Percentiles rank a stretch among this genome's conserved stretches.
Conservation (phyloP, 208 protist genomes). For the Tritrichomonas foetus region DNA sequence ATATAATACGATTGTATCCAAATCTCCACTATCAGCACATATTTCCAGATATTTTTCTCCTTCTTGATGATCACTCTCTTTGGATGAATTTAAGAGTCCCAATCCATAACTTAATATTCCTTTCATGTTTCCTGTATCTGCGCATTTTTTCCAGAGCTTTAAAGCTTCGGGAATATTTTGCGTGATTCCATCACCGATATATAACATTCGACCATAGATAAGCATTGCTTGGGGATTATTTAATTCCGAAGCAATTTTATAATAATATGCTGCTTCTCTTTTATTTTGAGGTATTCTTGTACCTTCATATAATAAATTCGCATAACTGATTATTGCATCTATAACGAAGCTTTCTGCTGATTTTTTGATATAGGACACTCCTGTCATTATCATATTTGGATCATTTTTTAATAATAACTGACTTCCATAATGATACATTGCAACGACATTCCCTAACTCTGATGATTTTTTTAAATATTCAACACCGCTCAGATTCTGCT, state of each 20-base stretch:
- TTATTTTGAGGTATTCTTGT: background rate
- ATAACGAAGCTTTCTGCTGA: too few species aligned
- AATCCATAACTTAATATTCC: background rate
- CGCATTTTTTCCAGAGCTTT: background rate
- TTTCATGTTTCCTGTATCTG: background rate
- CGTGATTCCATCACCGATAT: background rate
- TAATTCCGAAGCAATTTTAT: too few species aligned
- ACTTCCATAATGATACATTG: too few species aligned
- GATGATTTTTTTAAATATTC: too few species aligned
- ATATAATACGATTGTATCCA: background rate
- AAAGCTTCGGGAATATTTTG: background rate
- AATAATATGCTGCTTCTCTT: background rate
- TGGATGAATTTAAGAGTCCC: background rate
- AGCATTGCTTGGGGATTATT: background rate
- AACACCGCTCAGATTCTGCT: too few species aligned
- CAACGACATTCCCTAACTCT: too few species aligned
- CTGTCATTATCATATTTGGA: too few species aligned
- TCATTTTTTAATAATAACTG: too few species aligned
- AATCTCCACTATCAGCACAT: background rate
- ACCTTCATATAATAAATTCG: background rate
- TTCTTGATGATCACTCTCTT: background rate
- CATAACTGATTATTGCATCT: too few species aligned
- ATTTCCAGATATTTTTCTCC: background rate
- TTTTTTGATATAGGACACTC: too few species aligned
- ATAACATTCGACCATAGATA: background rate